Percentiles rank a stretch among this genome's conserved stretches.
Conservation (phyloP, 192 early-diverging fungal species). For the Backusella macrospora region DNA sequence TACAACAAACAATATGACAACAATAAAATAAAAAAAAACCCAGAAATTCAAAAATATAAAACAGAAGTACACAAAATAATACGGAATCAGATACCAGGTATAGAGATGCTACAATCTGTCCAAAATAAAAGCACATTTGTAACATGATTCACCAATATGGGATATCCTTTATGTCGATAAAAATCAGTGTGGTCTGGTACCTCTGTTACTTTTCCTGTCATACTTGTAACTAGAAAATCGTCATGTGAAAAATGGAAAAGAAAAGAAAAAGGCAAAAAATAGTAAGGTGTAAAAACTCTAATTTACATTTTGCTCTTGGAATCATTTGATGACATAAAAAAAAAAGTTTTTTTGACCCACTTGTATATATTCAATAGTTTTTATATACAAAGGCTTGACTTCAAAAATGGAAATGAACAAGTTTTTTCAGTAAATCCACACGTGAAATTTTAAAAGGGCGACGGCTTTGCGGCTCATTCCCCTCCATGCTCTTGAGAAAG, state of each 20-base stretch:
- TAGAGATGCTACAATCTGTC: too few species aligned
- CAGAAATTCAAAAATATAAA: too few species aligned
- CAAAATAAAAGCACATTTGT: too few species aligned
- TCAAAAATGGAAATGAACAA: slow-evolving; percentile 4
- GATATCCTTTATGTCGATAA: neutral
- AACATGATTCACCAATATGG: neutral
- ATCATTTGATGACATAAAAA: neutral
- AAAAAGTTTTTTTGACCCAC: too few species aligned
- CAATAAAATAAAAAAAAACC: too few species aligned
- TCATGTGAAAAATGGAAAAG: neutral
- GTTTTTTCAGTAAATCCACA: slow-evolving; percentile 1
- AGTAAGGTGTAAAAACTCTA: neutral
- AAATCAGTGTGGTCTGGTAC: neutral
- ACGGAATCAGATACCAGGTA: too few species aligned
- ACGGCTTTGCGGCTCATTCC: neutral
- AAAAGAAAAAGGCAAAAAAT: neutral
- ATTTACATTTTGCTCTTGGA: neutral
- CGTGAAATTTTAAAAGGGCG: slow-evolving; percentile 8
- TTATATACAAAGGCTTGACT: too few species aligned
- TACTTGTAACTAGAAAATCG: neutral
- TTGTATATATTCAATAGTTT: too few species aligned
- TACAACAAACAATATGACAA: neutral
- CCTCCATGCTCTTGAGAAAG: neutral
- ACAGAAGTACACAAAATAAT: too few species aligned
- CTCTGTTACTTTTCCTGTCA: neutral